A percentile compares a stretch with the other conserved stretches of the same genome.
phyloP scores from a whole-genome alignment of 306 rosid species.

The Lotus japonicus region DNA sequence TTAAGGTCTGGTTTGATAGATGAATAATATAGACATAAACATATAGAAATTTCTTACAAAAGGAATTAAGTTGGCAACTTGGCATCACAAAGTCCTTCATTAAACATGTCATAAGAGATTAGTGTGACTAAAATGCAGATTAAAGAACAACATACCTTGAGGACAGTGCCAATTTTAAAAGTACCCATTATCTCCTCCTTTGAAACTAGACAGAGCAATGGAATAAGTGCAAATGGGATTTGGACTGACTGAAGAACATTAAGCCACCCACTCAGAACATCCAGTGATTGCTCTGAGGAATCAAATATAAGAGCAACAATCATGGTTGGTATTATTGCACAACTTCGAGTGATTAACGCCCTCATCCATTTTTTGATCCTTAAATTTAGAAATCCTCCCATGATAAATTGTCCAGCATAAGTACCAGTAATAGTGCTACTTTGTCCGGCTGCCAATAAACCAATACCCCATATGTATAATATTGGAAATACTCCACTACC shows the following conservation, averaged over 20 bases:
- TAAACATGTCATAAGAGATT: conserved; percentile 1
- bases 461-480: conserved; percentile 88
- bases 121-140: conserved; percentile 7
- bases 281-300: conserved; percentile 57
- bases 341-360: conserved; percentile 87
- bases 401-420: conserved; percentile 96
- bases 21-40: neutral
- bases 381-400: conserved; percentile 90
- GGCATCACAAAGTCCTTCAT: conserved; percentile 6
- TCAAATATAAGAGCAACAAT: conserved; percentile 78
- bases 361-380: conserved; percentile 88
- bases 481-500: conserved; percentile 86
- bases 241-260: conserved; percentile 94
- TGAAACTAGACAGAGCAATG: conserved; percentile 85
- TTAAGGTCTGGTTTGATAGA: neutral
- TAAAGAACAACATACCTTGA: conserved; percentile 48
- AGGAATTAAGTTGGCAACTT: neutral
- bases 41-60: neutral
- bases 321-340: conserved; percentile 86
- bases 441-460: conserved; percentile 96
- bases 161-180: conserved; percentile 64
- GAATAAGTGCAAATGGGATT: conserved; percentile 97
- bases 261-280: conserved; percentile 88
- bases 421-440: conserved; percentile 97
- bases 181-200: conserved; percentile 86